Percentiles rank a stretch among this genome's conserved stretches.
phyloP scores from a whole-genome alignment of 352 stramenopile species.

The Phytophthora syringae region DNA sequence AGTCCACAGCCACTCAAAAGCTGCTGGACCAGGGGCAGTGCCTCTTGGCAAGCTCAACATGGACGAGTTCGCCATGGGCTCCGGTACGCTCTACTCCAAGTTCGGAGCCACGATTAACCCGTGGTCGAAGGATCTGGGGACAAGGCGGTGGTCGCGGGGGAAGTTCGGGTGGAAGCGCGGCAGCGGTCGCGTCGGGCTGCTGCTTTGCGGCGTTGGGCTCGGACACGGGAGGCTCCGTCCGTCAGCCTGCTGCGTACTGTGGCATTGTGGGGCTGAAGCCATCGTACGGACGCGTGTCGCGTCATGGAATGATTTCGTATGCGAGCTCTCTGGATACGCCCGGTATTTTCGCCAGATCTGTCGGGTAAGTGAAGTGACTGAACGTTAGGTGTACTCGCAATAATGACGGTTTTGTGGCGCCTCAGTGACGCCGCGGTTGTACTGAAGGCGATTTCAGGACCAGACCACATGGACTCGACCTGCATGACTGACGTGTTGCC shows the following conservation, averaged over 20 bases:
- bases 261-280: slow-evolving; percentile 97
- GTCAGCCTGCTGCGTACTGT: slow-evolving; percentile 96
- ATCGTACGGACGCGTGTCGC: slow-evolving; percentile 96
- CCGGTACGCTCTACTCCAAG: slow-evolving; percentile 91
- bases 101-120: slow-evolving; percentile 91
- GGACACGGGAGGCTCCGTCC: slow-evolving; percentile 98
- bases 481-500: slow-evolving; percentile 55
- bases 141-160: slow-evolving; percentile 83
- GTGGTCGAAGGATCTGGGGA: slow-evolving; percentile 75
- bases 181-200: slow-evolving; percentile 92
- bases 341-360: slow-evolving; percentile 91
- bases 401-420: slow-evolving; percentile 1
- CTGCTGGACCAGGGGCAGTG: slow-evolving; percentile 92
- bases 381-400: neutral
- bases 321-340: slow-evolving; percentile 97
- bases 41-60: slow-evolving; percentile 97
- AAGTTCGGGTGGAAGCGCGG: slow-evolving; percentile 94
- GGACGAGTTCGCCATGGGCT: slow-evolving; percentile 99
- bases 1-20: slow-evolving; percentile 85
- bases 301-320: slow-evolving; percentile 97
- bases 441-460: slow-evolving; percentile 80
- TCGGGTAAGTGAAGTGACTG: slow-evolving; percentile 51
- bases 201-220: slow-evolving; percentile 94
- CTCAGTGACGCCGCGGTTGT: slow-evolving; percentile 80
- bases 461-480: slow-evolving; percentile 87